These are phyloP conservation scores for Botrytis fragariae DNA, from an alignment of 2,329 filamentous ascomycete species.

Conservation along the genomic window DNA sequence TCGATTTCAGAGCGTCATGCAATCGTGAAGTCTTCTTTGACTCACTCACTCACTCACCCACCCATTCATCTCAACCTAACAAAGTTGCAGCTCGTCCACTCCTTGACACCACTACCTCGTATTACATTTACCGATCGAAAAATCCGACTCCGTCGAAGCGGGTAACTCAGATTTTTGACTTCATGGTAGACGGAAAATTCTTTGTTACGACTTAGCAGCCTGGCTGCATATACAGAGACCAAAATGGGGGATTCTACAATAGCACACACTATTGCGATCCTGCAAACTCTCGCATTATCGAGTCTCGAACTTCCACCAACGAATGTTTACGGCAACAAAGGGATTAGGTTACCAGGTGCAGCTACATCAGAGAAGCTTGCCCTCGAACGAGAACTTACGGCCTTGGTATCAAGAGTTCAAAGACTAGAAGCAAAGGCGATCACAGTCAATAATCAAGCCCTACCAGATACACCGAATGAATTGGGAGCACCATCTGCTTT, in stretches of 20 bases:
- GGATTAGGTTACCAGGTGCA: constrained; percentile 71
- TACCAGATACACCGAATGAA: constrained; percentile 83
- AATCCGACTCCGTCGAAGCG: constrained; percentile 14
- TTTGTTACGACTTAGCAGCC: constrained; percentile 25
- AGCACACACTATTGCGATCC: constrained; percentile 52
- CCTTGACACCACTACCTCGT: constrained; percentile 12
- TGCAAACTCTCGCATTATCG: constrained; percentile 49
- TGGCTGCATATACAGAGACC: constrained; percentile 29
- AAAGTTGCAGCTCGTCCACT: constrained; percentile 16
- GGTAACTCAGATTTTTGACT: constrained; percentile 18
- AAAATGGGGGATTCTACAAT: constrained; percentile 49
- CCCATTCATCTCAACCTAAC: constrained; percentile 15
- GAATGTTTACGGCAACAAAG: constrained; percentile 26
- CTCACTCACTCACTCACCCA: neutral
- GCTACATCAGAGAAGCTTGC: constrained; percentile 71
- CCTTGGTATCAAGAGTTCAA: constrained; percentile 74
- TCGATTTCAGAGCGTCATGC: constrained; percentile 9
- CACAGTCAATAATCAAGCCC: constrained; percentile 53
- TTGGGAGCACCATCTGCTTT: constrained; percentile 64
- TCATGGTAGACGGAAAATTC: constrained; percentile 27
- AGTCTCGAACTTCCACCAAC: constrained; percentile 27
- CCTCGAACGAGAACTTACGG: constrained; percentile 79
- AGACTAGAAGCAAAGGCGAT: constrained; percentile 77
- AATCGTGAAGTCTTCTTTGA: constrained; percentile 12
- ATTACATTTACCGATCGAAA: constrained; percentile 8